Conservation (phyloP, 2,329 filamentous ascomycete genomes). For the Talaromyces sp. region DNA sequence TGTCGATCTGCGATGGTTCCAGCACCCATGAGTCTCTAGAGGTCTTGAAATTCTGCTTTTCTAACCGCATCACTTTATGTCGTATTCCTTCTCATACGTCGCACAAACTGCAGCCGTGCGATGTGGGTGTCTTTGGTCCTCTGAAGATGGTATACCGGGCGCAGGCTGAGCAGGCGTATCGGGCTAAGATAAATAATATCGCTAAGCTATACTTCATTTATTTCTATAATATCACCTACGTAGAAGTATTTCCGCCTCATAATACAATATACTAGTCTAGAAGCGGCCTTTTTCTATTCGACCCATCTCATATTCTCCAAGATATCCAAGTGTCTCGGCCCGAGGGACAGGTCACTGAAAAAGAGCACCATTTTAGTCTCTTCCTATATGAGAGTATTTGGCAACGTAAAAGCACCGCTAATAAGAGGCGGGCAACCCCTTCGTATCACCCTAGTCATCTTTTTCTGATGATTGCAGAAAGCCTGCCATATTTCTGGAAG, state of each 20-base stretch:
- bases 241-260: conserved; percentile 6
- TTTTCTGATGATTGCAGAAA: too few relatives aligned
- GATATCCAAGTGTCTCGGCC: conserved; percentile 1
- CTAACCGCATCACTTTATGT: conserved; percentile 10
- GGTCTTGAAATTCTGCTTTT: conserved; percentile 14
- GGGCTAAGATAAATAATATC: conserved; percentile 3
- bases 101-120: conserved; percentile 11
- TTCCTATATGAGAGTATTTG: too few relatives aligned
- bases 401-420: too few relatives aligned
- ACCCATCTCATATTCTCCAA: conserved; percentile 8
- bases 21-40: conserved; percentile 15
- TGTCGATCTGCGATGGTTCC: conserved; percentile 15
- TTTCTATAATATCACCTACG: conserved; percentile 9
- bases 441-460: too few relatives aligned
- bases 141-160: conserved; percentile 12
- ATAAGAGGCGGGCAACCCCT: too few relatives aligned
- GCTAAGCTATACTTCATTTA: conserved; percentile 13
- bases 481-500: too few relatives aligned
- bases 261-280: conserved; percentile 13
- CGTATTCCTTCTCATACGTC: conserved; percentile 13
- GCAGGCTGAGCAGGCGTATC: conserved; percentile 7
- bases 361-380: too few relatives aligned
- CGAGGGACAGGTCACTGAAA: conserved; percentile 2
- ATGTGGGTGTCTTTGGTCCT: conserved; percentile 9
- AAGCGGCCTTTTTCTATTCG: conserved; percentile 9